Evolutionary conservation across 441 rosid species (phyloP), one percentile per base, ranked within the genome.

Genomic region (Eutrema salsugineum): DNA sequence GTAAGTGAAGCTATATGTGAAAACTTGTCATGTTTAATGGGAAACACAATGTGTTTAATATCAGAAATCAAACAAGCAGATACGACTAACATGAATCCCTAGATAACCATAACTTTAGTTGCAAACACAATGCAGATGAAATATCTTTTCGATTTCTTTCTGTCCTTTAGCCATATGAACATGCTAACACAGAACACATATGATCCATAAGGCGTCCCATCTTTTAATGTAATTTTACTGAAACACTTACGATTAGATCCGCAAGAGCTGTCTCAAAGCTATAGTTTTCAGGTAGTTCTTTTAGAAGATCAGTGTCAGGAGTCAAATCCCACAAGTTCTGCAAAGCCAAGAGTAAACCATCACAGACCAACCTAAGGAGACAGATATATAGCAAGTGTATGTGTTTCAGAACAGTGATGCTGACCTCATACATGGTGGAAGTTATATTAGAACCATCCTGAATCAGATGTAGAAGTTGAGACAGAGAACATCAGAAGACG

Each of bases 241-340:
- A 40, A 35, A 47, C 56, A 67, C 88, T 78, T 79, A 85, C 93
- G 40, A 87, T 87, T 62, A 89, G 80, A 78, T 89, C 96, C 7
- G 96, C 91, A 28, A 89, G 88, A 50, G 95, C 91, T 48, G 89
- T 81, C 78, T 84, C 92, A 75, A 81, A 85, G 62, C 70, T 77
- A 68, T 86, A 86, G 8, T 83, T 90, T 68, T 86, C 86, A 3
- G 91, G 93, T 12, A 80, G 75, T 75, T 85, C 86, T 53, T 27
- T 68, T 4, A 90, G 63, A 68, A 90, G 61, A n/a, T 87, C 86
- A 3, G 89, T 79, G 51, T 86, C 83, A 1, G 93, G 96, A 1
- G 96, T 90, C 77, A 90, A 80, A 75, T 90, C 91, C 93, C 93
- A 87, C 86, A 90, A 78, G 60, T 86, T 78, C 96, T 86, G 79